Evolutionary conservation across 768 basidiomycete species (phyloP).

Genomic region (Agrocybe praecox): DNA sequence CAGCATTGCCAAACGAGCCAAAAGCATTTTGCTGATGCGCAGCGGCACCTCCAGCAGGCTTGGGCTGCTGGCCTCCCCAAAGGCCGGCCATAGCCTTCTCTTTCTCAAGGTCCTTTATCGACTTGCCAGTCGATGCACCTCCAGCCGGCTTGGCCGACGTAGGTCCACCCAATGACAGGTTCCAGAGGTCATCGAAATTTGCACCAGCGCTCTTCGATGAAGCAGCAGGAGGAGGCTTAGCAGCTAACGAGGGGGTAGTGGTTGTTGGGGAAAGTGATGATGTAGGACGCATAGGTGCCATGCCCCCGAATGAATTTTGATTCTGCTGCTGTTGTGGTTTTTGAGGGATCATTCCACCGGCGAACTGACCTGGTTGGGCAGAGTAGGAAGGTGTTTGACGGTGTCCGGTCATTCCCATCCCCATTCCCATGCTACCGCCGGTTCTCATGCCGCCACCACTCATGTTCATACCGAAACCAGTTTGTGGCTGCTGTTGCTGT

Average conservation of each 20-base stretch:
- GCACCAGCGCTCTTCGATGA: conserved; percentile 29
- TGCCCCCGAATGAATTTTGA: conserved; percentile 32
- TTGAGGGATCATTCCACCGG: conserved; percentile 27
- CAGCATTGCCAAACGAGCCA: conserved; percentile 28
- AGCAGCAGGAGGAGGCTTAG: conserved; percentile 36
- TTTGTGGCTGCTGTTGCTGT: conserved; percentile 28
- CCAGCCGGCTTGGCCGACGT: conserved; percentile 36
- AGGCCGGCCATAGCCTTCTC: conserved; percentile 83
- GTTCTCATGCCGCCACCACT: too few species aligned
- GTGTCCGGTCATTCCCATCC: conserved; percentile 31
- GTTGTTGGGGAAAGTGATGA: conserved; percentile 22
- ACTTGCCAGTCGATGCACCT: conserved; percentile 51
- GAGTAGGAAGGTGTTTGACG: conserved; percentile 39
- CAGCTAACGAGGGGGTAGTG: conserved; percentile 29
- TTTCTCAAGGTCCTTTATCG: conserved; percentile 86
- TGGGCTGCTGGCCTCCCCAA: conserved; percentile 57
- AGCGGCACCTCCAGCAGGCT: conserved; percentile 15
- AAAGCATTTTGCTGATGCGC: conserved; percentile 11
- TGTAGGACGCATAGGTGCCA: conserved; percentile 33
- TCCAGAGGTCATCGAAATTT: conserved; percentile 91
- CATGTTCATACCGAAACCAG: conserved; percentile 10
- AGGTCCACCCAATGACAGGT: conserved; percentile 67
- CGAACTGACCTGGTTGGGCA: conserved; percentile 28
- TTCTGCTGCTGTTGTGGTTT: conserved; percentile 17
- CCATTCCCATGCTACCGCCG: conserved; percentile 25